Evolutionary conservation across 495 filamentous ascomycete genomes (phyloP).

Genomic region (Neurospora intermedia): DNA sequence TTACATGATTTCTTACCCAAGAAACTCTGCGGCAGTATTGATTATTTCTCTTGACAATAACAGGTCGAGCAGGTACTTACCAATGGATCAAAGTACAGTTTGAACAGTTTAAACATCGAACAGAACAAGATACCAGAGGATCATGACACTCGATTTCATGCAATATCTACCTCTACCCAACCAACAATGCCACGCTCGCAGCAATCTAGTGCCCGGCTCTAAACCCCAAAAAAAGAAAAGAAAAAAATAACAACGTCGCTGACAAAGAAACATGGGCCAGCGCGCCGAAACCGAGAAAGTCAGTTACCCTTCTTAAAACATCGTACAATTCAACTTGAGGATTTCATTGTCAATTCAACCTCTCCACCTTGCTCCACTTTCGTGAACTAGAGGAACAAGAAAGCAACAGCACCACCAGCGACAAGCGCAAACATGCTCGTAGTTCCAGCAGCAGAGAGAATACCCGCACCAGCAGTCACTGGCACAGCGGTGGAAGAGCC

Average conservation of each 20-base stretch:
- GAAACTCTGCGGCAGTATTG: background rate
- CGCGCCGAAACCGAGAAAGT: no score
- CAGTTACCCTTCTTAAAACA: background rate
- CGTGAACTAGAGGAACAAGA: background rate
- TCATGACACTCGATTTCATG: background rate
- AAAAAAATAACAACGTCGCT: background rate
- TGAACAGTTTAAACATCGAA: background rate
- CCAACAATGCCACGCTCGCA: background rate
- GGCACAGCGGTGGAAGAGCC: conserved; percentile 13
- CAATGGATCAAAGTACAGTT: background rate
- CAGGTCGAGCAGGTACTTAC: background rate
- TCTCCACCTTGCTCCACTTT: background rate
- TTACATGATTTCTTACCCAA: background rate
- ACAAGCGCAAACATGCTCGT: conserved; percentile 17
- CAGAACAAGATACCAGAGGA: background rate
- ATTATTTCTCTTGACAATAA: background rate
- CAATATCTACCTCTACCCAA: background rate
- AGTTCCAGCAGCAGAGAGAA: conserved; percentile 27
- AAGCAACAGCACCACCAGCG: background rate
- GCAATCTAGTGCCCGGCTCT: background rate
- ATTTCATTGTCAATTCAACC: background rate
- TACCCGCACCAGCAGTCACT: conserved; percentile 21
- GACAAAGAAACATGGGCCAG: background rate
- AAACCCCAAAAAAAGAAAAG: background rate
- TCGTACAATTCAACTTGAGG: background rate